Evolutionary conservation across 257 asterid species (phyloP).

Genomic region (Gynochthodes officinalis): DNA sequence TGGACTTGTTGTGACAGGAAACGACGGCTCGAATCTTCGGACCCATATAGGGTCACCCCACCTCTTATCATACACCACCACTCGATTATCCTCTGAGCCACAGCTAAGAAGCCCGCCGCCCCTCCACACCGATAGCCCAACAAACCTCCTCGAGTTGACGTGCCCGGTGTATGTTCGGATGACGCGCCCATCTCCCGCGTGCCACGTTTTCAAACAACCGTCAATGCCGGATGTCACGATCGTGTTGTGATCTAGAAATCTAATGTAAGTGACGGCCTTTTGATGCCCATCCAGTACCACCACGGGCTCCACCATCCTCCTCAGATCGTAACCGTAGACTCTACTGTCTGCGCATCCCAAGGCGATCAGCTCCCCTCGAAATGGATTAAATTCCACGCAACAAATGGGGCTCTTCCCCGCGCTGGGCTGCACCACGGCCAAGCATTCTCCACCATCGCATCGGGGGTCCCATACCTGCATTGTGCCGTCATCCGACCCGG

Average conservation of each 20-base stretch:
- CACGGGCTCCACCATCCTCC: slow-evolving; percentile 49
- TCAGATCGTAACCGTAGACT: slow-evolving; percentile 59
- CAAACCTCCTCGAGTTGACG: slow-evolving; percentile 62
- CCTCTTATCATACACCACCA: slow-evolving; percentile 75
- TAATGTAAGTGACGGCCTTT: slow-evolving; percentile 60
- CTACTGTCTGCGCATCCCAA: slow-evolving; percentile 73
- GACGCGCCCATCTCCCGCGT: slow-evolving; percentile 28
- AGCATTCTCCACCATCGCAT: slow-evolving; percentile 34
- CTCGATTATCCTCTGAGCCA: slow-evolving; percentile 77
- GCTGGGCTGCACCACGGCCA: slow-evolving; percentile 51
- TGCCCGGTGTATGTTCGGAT: slow-evolving; percentile 68
- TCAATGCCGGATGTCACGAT: slow-evolving; percentile 64
- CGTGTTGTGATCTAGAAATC: slow-evolving; percentile 45
- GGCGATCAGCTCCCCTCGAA: slow-evolving; percentile 40
- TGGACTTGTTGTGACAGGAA: background rate
- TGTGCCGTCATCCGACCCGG: slow-evolving; percentile 95
- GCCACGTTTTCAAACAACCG: slow-evolving; percentile 78
- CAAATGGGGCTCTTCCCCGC: slow-evolving; percentile 54
- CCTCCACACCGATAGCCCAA: slow-evolving; percentile 81
- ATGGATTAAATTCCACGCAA: slow-evolving; percentile 76
- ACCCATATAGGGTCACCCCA: slow-evolving; percentile 89
- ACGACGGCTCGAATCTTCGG: slow-evolving; percentile 34
- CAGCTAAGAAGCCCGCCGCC: slow-evolving; percentile 71
- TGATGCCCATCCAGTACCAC: slow-evolving; percentile 59
- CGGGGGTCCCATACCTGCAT: slow-evolving; percentile 93